Conservation (phyloP, 2,329 filamentous ascomycete species). For the Pseudogymnoascus sp. region DNA sequence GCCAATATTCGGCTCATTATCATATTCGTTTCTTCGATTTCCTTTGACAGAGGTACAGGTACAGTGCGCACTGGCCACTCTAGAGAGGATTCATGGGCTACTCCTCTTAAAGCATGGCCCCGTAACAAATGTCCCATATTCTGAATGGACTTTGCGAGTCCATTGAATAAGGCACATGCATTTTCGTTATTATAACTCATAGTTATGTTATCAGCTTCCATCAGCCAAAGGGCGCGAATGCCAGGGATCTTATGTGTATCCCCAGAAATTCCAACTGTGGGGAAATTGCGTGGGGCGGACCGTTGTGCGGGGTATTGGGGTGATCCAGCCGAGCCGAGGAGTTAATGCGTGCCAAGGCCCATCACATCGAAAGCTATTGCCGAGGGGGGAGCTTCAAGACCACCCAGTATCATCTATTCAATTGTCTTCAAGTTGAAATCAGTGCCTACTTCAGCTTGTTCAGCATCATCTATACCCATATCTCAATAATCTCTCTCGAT, state of each 20-base stretch:
- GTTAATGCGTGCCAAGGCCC: not conserved
- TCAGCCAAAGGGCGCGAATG: not conserved
- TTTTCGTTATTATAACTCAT: not conserved
- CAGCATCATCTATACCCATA: not conserved
- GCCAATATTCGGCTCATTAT: no score
- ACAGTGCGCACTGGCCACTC: no score
- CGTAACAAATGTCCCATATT: no score
- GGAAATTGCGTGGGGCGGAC: slow-evolving; percentile 5
- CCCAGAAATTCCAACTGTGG: not conserved
- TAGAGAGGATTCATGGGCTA: no score
- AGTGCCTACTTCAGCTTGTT: not conserved
- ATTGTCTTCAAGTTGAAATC: not conserved
- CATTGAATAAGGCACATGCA: not conserved
- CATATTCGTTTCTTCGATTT: no score
- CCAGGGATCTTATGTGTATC: not conserved
- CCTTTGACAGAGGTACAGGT: no score
- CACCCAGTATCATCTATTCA: not conserved
- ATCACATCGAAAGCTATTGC: slow-evolving; percentile 2
- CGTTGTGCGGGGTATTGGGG: slow-evolving; percentile 6
- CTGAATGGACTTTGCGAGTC: no score
- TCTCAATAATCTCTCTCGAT: not conserved
- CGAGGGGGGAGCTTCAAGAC: not conserved
- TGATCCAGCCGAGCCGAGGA: slow-evolving; percentile 2
- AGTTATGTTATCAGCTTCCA: not conserved
- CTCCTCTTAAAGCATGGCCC: no score